phyloP scores from a whole-genome alignment of 2,329 filamentous ascomycete genomes.

The Pestalotiopsis sp. region DNA sequence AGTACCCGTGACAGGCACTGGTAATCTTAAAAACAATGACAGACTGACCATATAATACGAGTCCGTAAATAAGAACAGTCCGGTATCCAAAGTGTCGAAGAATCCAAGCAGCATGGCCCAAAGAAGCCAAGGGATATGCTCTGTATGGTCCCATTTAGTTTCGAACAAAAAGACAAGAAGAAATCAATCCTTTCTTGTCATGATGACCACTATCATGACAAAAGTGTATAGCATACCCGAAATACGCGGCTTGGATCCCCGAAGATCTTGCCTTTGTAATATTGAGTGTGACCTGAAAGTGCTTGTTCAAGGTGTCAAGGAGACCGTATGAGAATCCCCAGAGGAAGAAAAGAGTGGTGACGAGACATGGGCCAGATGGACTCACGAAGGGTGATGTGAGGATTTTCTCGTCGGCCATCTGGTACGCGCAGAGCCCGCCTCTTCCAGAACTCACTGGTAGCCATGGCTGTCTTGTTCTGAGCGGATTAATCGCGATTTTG shows the following conservation, averaged over 20 bases:
- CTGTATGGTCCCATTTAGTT: neutral
- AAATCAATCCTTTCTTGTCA: neutral
- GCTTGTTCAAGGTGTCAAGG: neutral
- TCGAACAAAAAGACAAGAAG: neutral
- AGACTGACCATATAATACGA: neutral
- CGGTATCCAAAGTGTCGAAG: slow-evolving; percentile 14
- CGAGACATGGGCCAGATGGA: neutral
- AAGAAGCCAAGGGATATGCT: neutral
- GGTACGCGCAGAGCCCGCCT: neutral
- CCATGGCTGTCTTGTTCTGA: neutral
- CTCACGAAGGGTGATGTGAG: neutral
- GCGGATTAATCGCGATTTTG: neutral
- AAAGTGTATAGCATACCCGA: neutral
- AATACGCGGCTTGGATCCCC: slow-evolving; percentile 1
- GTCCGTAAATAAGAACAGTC: slow-evolving; percentile 24
- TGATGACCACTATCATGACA: neutral
- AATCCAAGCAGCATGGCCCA: slow-evolving; percentile 4
- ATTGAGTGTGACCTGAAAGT: slow-evolving; percentile 1
- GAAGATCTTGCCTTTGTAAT: neutral
- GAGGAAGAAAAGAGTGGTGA: slow-evolving; percentile 14
- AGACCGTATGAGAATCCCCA: slow-evolving; percentile 14
- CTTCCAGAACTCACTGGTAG: neutral
- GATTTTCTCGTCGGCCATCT: neutral
- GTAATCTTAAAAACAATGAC: slow-evolving; percentile 18
- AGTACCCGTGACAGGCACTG: slow-evolving; percentile 42